phyloP scores from a whole-genome alignment of 192 early-diverging fungal genomes.

The Backusella australiensis region DNA sequence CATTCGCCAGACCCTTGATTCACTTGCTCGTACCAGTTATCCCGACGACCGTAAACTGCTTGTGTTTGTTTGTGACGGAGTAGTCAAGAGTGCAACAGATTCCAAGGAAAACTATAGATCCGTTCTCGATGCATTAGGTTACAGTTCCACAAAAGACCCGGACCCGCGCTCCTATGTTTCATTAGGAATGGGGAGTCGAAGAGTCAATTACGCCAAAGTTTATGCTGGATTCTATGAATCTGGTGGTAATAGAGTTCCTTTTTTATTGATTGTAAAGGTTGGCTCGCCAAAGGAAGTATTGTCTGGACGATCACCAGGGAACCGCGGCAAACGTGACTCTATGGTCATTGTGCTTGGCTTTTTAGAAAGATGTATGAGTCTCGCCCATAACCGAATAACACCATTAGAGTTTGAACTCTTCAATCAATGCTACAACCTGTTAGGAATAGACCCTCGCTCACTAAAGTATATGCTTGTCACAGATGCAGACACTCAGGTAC shows the following conservation, averaged over 20 bases:
- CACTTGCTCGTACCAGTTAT: constrained; percentile 55
- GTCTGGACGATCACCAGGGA: constrained; percentile 46
- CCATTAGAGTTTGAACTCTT: constrained; percentile 69
- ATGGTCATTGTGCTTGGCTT: constrained; percentile 86
- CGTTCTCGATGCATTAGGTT: constrained; percentile 66
- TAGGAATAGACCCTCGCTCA: constrained; percentile 59
- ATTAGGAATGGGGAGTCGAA: constrained; percentile 44
- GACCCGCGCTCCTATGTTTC: constrained; percentile 54
- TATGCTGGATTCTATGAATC: constrained; percentile 64
- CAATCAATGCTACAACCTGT: constrained; percentile 61
- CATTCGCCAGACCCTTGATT: constrained; percentile 61
- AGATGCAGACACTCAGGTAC: constrained; percentile 67
- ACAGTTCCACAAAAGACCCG: constrained; percentile 55
- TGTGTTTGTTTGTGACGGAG: constrained; percentile 67
- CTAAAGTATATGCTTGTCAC: constrained; percentile 68
- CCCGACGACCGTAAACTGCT: constrained; percentile 67
- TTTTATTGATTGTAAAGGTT: constrained; percentile 62
- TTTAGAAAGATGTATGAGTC: constrained; percentile 65
- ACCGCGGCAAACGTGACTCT: constrained; percentile 88
- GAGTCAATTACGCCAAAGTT: constrained; percentile 68
- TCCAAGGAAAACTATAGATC: constrained; percentile 57
- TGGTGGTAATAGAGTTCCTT: constrained; percentile 54
- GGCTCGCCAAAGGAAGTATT: constrained; percentile 48
- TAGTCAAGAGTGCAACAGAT: constrained; percentile 58
- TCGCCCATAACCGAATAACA: constrained; percentile 59